phyloP scores from a whole-genome alignment of 164 flowering plant genomes.

The Nelumbo lutea region DNA sequence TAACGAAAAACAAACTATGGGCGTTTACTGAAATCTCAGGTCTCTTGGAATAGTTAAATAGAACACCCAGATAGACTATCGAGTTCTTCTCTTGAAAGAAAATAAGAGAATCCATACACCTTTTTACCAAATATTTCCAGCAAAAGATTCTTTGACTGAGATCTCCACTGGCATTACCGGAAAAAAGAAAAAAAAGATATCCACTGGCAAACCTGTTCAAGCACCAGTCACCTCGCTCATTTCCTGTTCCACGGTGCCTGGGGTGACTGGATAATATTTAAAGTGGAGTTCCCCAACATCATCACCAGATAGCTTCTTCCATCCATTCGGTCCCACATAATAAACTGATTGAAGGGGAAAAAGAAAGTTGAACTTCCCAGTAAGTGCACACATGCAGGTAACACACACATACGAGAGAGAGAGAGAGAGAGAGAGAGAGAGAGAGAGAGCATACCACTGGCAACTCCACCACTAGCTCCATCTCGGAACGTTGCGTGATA shows the following conservation, averaged over 20 bases:
- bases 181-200: neutral
- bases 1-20: no score
- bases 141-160: no score
- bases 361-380: no score
- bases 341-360: slow-evolving; percentile 43
- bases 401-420: neutral
- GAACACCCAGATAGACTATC: no score
- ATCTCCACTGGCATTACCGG: no score
- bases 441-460: slow-evolving; percentile 54
- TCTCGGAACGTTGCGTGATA: slow-evolving; percentile 98
- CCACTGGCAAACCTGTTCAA: slow-evolving; percentile 9
- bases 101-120: no score
- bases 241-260: slow-evolving; percentile 54
- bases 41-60: no score
- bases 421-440: slow-evolving; percentile 14
- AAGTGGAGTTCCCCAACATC: slow-evolving; percentile 93
- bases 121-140: no score
- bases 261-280: slow-evolving; percentile 62
- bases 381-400: no score
- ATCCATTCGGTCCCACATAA: slow-evolving; percentile 60
- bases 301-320: slow-evolving; percentile 91
- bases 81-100: no score
- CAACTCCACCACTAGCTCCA: slow-evolving; percentile 99
- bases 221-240: slow-evolving; percentile 64
- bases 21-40: no score